A percentile compares a stretch with the other conserved stretches of the same genome.
These are phyloP conservation scores for Diaporthe humulicola DNA, from an alignment of 2,329 filamentous ascomycete species.

Conservation along the genomic window DNA sequence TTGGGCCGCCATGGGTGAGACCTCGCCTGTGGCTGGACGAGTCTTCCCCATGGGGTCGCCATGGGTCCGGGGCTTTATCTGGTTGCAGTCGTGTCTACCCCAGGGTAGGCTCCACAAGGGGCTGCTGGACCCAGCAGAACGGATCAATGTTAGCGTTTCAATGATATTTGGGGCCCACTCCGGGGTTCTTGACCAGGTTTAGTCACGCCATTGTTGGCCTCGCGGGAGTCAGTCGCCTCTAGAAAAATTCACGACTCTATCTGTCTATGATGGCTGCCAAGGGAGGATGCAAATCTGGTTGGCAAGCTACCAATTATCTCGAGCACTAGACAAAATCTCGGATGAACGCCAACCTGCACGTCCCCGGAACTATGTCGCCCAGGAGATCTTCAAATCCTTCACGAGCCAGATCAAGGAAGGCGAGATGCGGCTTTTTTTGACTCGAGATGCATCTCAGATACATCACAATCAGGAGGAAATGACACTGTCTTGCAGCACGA, in stretches of 20 bases:
- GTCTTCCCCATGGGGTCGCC: conserved; percentile 29
- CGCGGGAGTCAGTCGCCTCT: conserved; percentile 23
- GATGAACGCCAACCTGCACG: conserved; percentile 5
- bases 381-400: conserved; percentile 24
- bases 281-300: conserved; percentile 10
- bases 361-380: neutral
- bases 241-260: conserved; percentile 11
- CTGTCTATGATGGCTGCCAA: conserved; percentile 27
- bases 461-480: conserved; percentile 27
- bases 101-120: conserved; percentile 7
- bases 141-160: conserved; percentile 28
- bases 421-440: conserved; percentile 26
- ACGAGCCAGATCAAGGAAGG: neutral
- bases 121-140: conserved; percentile 24
- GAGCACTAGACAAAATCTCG: conserved; percentile 28
- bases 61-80: conserved; percentile 23
- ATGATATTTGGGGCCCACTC: conserved; percentile 8
- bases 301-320: neutral
- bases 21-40: conserved; percentile 12
- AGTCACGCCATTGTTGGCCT: conserved; percentile 23
- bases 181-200: conserved; percentile 13
- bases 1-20: neutral
- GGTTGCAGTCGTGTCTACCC: conserved; percentile 13
- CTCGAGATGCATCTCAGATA: conserved; percentile 20
- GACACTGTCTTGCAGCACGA: conserved; percentile 16